phyloP scores from a whole-genome alignment of 805 yeast species.

The Yamadazyma akitaensis region DNA sequence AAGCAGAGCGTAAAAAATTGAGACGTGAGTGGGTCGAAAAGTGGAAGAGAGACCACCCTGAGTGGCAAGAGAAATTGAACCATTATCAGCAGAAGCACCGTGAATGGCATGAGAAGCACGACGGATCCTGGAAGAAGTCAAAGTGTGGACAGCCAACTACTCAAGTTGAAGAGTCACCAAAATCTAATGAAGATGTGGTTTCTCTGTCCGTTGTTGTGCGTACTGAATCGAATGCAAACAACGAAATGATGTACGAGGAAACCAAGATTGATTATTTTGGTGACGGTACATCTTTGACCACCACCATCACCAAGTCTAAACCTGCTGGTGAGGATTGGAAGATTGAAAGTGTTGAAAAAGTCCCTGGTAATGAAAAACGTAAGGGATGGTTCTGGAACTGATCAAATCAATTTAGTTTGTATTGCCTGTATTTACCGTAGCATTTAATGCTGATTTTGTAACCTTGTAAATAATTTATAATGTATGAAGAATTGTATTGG shows the following conservation, averaged over 20 bases:
- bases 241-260: slow-evolving; percentile 30
- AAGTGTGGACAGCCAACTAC: background rate
- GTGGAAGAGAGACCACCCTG: slow-evolving; percentile 1
- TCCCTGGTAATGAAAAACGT: slow-evolving; percentile 14
- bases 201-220: slow-evolving; percentile 9
- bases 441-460: background rate
- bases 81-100: background rate
- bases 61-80: background rate
- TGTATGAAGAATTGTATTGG: background rate
- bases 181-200: slow-evolving; percentile 4
- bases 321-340: slow-evolving; percentile 32
- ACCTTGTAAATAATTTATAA: background rate
- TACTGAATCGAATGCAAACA: slow-evolving; percentile 20
- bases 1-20: slow-evolving; percentile 20
- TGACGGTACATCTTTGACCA: slow-evolving; percentile 37
- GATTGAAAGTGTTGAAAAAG: slow-evolving; percentile 22
- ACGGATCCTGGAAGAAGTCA: background rate
- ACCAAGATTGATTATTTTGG: slow-evolving; percentile 29
- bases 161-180: background rate
- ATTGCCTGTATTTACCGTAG: background rate
- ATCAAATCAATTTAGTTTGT: background rate
- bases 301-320: slow-evolving; percentile 27
- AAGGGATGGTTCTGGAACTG: slow-evolving; percentile 26
- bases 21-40: background rate
- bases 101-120: background rate